phyloP scores from a whole-genome alignment of 331 rosid genomes.

The Arachis monticola region DNA sequence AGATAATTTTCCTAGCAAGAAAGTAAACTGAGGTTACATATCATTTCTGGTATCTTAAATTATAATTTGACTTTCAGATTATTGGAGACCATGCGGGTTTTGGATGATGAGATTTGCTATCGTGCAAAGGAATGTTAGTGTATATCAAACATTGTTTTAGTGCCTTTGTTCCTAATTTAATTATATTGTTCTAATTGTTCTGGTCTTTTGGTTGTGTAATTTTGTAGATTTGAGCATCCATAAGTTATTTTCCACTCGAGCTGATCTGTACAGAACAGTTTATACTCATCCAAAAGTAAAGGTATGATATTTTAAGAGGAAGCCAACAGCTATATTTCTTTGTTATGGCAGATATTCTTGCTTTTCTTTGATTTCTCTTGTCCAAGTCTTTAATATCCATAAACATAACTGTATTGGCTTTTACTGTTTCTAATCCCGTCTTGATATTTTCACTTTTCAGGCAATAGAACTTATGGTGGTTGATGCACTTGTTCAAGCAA shows the following conservation, averaged over 20 bases:
- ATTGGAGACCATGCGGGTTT: constrained; percentile 87
- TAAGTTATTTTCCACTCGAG: constrained; percentile 90
- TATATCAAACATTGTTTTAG: constrained; percentile 20
- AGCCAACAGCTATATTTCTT: constrained; percentile 19
- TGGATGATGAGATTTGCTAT: constrained; percentile 93
- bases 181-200: constrained; percentile 31
- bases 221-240: constrained; percentile 77
- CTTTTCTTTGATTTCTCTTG: neutral
- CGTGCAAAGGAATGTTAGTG: constrained; percentile 86
- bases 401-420: constrained; percentile 15
- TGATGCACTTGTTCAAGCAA: constrained; percentile 83
- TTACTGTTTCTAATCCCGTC: constrained; percentile 35
- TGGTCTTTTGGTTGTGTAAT: constrained; percentile 40
- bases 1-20: constrained; percentile 21
- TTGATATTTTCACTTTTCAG: constrained; percentile 60
- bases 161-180: constrained; percentile 21
- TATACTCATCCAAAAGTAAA: constrained; percentile 92
- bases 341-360: constrained; percentile 21
- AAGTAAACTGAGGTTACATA: constrained; percentile 23
- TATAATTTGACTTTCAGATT: constrained; percentile 57
- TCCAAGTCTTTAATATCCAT: neutral
- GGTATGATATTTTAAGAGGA: constrained; percentile 49
- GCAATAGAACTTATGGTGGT: constrained; percentile 93
- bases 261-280: constrained; percentile 92
- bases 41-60: constrained; percentile 31